phyloP scores from a whole-genome alignment of 2,329 filamentous ascomycete genomes.

The Colletotrichum sp. region DNA sequence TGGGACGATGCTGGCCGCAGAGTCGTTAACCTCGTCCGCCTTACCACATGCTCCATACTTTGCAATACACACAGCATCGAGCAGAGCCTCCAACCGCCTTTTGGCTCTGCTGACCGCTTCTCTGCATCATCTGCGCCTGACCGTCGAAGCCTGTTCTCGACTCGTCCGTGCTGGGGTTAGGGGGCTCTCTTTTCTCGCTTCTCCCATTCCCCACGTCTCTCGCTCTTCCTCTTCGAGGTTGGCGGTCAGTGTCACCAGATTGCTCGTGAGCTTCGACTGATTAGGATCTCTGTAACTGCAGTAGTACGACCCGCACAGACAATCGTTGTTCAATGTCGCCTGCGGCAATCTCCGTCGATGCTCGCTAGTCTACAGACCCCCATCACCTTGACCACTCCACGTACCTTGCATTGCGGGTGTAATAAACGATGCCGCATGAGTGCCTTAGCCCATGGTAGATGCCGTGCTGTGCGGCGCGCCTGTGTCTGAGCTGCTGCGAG shows the following conservation, averaged over 20 bases:
- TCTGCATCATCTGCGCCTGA: neutral
- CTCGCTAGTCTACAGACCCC: neutral
- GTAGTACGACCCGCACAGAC: slow-evolving; percentile 12
- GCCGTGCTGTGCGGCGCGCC: slow-evolving; percentile 2
- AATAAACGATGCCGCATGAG: neutral
- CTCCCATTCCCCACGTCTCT: neutral
- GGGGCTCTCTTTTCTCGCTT: neutral
- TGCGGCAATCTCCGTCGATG: slow-evolving; percentile 19
- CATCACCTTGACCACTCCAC: neutral
- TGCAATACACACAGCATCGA: neutral
- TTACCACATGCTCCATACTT: neutral
- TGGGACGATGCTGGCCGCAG: neutral
- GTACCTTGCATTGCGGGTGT: slow-evolving; percentile 10
- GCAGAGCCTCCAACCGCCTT: neutral
- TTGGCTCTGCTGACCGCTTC: slow-evolving; percentile 1
- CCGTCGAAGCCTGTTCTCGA: neutral
- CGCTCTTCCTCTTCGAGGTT: neutral
- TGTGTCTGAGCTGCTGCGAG: slow-evolving; percentile 10
- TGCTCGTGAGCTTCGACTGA: slow-evolving; percentile 6
- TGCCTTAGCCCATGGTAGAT: neutral
- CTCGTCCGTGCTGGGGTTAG: neutral
- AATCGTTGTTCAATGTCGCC: slow-evolving; percentile 1
- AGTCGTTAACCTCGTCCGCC: neutral
- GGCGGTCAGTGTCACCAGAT: slow-evolving; percentile 7
- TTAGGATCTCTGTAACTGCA: slow-evolving; percentile 2